Conservation (phyloP, 495 filamentous ascomycete genomes). For the Penicillium cataractarum region DNA sequence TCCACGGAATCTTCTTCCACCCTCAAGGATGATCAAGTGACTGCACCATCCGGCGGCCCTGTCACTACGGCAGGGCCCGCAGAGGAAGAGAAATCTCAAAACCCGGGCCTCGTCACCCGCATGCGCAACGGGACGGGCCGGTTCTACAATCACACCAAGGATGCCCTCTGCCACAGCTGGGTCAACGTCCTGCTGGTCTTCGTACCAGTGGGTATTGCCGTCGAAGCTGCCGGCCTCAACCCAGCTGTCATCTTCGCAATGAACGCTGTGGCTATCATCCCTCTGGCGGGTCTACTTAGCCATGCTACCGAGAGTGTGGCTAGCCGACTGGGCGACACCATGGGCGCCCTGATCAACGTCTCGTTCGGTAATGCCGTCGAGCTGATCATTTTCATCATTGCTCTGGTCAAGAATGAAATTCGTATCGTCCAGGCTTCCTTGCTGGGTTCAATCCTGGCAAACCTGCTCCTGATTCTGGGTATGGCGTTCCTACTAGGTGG, state of each 20-base stretch:
- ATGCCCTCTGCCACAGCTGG: slow-evolving; percentile 61
- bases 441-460: slow-evolving; percentile 85
- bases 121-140: slow-evolving; percentile 40
- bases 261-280: slow-evolving; percentile 84
- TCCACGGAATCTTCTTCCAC: background rate
- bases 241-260: slow-evolving; percentile 69
- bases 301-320: slow-evolving; percentile 85
- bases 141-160: slow-evolving; percentile 44
- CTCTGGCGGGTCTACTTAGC: slow-evolving; percentile 76
- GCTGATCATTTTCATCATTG: slow-evolving; percentile 74
- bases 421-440: slow-evolving; percentile 87
- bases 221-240: slow-evolving; percentile 53
- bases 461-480: slow-evolving; percentile 84
- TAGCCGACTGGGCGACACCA: slow-evolving; percentile 73
- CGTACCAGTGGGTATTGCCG: slow-evolving; percentile 76
- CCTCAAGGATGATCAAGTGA: slow-evolving; percentile 45
- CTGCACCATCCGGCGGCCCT: slow-evolving; percentile 24
- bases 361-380: slow-evolving; percentile 91
- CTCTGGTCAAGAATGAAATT: slow-evolving; percentile 67
- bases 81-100: slow-evolving; percentile 23
- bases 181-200: slow-evolving; percentile 79
- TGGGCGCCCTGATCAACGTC: slow-evolving; percentile 82
- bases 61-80: slow-evolving; percentile 24
- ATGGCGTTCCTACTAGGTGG: slow-evolving; percentile 90
- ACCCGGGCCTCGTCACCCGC: slow-evolving; percentile 35